Base-by-base conservation (phyloP, 805 yeast species). In the Tetrapisispora namnaoensis region DNA sequence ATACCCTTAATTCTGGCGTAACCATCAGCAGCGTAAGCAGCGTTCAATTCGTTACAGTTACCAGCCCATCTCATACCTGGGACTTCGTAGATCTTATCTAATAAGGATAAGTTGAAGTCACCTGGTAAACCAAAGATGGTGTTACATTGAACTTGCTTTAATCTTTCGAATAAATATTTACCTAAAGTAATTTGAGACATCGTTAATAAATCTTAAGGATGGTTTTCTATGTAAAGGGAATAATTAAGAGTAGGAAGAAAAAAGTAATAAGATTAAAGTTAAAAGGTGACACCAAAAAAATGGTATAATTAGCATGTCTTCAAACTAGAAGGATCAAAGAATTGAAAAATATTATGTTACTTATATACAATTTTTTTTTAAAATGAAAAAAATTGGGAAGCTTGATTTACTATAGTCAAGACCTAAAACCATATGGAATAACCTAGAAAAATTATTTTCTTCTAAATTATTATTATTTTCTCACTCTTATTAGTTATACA, bases 41-140 rank as follows among this genome's bases (percentile, higher is more conserved):
- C 93, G 67, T 87, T 87, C 71, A 86, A 76, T 72, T 86, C 95
- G 70, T 87, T 86, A 65, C 93, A 86, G 67, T 86, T 86, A 61
- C 95, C 95, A 45, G 86, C 89, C 95, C 95, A 86, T 72, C 84
- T 77, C 69, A 86, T 63, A 42, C 85, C 86, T 35, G 77, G 80
- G 45, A 83, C 86, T 60, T 82, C 86, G 66, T 83, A 80, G 60
- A 84, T 74, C 63, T 83, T 80, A 63, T 84, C 90, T 53, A 84
- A 70, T 47, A 84, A 69, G 18, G 86, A 70, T 65, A 82, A 73
- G 74, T 83, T 84, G 78, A 83, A 83, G 68, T 84, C 91, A 60
- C 90, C 90, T 52, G 91, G 91, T 49, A 84, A 77, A 61, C 91
- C 91, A 61, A 83, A 84, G 62, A 84, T 73, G 59, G 90, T 81